These are phyloP conservation scores for Ajuga chamaepitys DNA, from an alignment of 257 asterid genomes.

Conservation along the genomic window DNA sequence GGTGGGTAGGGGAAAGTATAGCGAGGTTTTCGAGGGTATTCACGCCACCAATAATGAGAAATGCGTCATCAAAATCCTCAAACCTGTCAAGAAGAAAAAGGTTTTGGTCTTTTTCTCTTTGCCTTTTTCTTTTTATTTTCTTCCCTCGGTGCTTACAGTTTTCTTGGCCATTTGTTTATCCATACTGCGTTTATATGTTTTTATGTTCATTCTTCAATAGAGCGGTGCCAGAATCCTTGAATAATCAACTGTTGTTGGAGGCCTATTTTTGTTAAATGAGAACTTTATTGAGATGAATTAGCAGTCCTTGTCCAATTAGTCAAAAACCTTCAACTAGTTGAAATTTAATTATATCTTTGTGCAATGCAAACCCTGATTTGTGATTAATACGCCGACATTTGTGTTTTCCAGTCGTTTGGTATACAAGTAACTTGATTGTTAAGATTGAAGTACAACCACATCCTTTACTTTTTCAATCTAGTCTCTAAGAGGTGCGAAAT, in stretches of 20 bases:
- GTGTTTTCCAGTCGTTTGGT: not conserved
- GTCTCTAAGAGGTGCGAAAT: not conserved
- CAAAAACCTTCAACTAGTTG: not conserved
- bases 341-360: not conserved
- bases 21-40: constrained; percentile 92
- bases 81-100: constrained; percentile 96
- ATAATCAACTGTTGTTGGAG: constrained; percentile 5
- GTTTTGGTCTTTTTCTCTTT: constrained; percentile 22
- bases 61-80: constrained; percentile 84
- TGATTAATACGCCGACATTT: not conserved
- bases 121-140: not conserved
- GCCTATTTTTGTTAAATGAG: not conserved
- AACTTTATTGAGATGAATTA: not conserved
- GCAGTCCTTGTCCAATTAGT: not conserved
- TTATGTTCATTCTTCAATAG: not conserved
- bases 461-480: not conserved
- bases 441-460: not conserved
- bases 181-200: not conserved
- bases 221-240: not conserved
- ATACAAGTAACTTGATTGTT: not conserved
- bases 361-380: not conserved
- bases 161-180: not conserved
- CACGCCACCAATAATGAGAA: constrained; percentile 70
- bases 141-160: not conserved
- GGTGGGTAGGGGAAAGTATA: constrained; percentile 94